Evolutionary conservation across 345 rosid genomes (phyloP).

Genomic region (Linum trigynum): DNA sequence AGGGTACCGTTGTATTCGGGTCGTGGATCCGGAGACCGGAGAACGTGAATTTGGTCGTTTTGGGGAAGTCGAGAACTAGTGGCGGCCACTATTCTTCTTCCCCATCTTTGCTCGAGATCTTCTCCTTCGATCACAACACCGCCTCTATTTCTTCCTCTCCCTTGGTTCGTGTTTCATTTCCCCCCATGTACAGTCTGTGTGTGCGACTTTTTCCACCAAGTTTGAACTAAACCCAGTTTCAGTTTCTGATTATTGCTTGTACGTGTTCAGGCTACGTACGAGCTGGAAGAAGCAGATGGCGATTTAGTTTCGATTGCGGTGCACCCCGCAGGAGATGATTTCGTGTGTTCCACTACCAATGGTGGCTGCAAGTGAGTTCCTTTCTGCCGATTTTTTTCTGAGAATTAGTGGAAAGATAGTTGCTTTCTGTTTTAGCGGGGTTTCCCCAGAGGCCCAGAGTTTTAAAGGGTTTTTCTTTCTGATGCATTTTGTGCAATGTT

Average conservation of each 20-base stretch:
- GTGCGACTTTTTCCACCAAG: not conserved
- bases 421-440: not conserved
- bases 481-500: too few relatives aligned
- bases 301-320: constrained; percentile 56
- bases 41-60: constrained; percentile 47
- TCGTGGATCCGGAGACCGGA: constrained; percentile 93
- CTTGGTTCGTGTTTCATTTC: constrained; percentile 31
- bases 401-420: not conserved
- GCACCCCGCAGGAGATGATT: constrained; percentile 76
- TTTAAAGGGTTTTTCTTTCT: not conserved
- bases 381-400: not conserved
- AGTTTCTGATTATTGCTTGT: not conserved
- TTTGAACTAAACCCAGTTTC: not conserved
- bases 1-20: constrained; percentile 54
- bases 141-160: constrained; percentile 63
- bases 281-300: constrained; percentile 65
- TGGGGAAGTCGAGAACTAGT: constrained; percentile 45
- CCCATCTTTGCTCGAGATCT: constrained; percentile 55
- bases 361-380: constrained; percentile 78
- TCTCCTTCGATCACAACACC: constrained; percentile 66
- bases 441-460: not conserved
- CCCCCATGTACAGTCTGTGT: not conserved
- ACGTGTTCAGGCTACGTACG: constrained; percentile 40
- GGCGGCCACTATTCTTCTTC: constrained; percentile 22
- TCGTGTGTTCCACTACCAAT: constrained; percentile 68